phyloP scores from a whole-genome alignment of 306 rosid genomes.

The Castanopsis chinensis region DNA sequence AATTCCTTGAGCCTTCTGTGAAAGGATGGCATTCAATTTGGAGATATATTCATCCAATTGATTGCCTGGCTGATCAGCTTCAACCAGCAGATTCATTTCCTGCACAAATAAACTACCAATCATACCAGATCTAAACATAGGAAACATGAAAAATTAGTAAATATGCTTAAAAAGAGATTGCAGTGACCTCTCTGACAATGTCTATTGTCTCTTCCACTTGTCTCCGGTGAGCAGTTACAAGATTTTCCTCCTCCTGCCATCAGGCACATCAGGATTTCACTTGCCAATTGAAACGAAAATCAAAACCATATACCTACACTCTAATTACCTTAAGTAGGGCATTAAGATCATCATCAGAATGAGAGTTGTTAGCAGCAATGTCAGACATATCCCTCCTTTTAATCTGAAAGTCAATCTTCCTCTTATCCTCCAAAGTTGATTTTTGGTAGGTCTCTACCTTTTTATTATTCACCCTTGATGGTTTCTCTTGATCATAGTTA shows the following conservation, averaged over 20 bases:
- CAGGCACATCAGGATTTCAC: slow-evolving; percentile 20
- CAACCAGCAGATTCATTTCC: slow-evolving; percentile 88
- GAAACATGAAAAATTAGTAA: background rate
- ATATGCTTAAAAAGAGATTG: slow-evolving; percentile 1
- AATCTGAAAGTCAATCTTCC: slow-evolving; percentile 39
- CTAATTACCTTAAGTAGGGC: slow-evolving; percentile 69
- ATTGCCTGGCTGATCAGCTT: slow-evolving; percentile 89
- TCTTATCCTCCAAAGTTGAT: slow-evolving; percentile 42
- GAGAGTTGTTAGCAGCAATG: slow-evolving; percentile 35
- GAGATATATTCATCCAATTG: slow-evolving; percentile 65
- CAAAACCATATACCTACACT: background rate
- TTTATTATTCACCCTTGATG: slow-evolving; percentile 38
- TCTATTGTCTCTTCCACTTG: slow-evolving; percentile 93
- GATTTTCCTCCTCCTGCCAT: slow-evolving; percentile 84
- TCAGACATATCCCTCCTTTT: slow-evolving; percentile 39
- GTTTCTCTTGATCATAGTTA: slow-evolving; percentile 45
- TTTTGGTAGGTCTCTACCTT: slow-evolving; percentile 39
- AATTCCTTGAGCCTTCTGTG: slow-evolving; percentile 80
- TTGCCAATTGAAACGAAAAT: slow-evolving; percentile 15
- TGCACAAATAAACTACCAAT: slow-evolving; percentile 32
- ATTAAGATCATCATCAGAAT: slow-evolving; percentile 62
- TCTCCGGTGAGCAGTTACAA: slow-evolving; percentile 74
- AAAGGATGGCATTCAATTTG: slow-evolving; percentile 71
- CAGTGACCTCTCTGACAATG: slow-evolving; percentile 72
- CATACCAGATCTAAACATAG: slow-evolving; percentile 1